These are phyloP conservation scores for Trebouxia sp. DNA, from an alignment of 139 green algal genomes.

Conservation along the genomic window DNA sequence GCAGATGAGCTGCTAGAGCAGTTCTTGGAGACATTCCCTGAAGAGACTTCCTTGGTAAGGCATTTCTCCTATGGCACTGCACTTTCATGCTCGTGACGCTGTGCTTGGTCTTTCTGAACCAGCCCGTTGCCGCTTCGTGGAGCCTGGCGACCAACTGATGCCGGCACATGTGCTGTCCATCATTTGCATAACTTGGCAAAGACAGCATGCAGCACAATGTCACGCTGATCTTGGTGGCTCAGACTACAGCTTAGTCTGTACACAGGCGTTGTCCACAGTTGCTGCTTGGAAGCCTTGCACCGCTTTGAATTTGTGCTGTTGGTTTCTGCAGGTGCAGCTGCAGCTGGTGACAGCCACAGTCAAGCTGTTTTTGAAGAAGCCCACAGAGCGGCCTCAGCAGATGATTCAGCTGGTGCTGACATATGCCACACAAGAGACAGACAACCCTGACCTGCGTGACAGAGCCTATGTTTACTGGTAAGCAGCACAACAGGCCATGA, in stretches of 20 bases:
- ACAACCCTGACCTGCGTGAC: constrained; percentile 98
- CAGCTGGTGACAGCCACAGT: constrained; percentile 97
- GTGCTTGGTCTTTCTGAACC: no score
- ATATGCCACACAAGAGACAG: constrained; percentile 89
- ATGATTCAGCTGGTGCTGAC: constrained; percentile 95
- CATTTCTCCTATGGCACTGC: no score
- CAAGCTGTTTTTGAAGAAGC: constrained; percentile 99
- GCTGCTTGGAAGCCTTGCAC: no score
- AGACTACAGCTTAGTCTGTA: not conserved
- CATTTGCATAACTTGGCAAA: no score
- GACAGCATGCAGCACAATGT: no score
- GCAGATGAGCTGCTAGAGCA: constrained; percentile 95
- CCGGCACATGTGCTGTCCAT: no score
- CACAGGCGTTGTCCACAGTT: not conserved
- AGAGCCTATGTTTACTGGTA: constrained; percentile 97
- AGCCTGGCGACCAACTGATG: no score
- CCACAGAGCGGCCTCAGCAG: constrained; percentile 80
- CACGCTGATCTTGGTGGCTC: not conserved
- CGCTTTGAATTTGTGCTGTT: not conserved
- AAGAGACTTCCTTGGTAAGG: constrained; percentile 78
- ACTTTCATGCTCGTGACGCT: no score
- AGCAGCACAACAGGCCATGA: no score
- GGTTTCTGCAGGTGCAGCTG: constrained; percentile 83
- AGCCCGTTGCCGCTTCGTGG: no score
- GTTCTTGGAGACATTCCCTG: constrained; percentile 97